Base-by-base conservation (phyloP, 768 basidiomycete species). In the Tephrocybe sp. region DNA sequence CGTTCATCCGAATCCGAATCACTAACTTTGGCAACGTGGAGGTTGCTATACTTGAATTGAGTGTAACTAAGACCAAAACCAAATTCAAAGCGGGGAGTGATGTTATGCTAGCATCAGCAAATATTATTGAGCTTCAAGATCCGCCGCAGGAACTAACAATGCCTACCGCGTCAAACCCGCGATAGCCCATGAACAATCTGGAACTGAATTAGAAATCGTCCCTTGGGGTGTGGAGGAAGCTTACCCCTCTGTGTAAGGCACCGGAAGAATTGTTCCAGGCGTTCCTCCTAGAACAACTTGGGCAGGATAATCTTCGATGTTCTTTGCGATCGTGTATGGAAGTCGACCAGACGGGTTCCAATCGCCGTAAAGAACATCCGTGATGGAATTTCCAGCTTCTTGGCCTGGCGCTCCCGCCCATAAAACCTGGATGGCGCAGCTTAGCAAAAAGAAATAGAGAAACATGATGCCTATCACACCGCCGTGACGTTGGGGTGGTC, bases 51-150 rank as follows among this genome's bases (percentile, higher is more conserved):
- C 30, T 77, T 67, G 65, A 96, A 98, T 2, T 67, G 75, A 30
- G 94, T 87, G 69, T 97, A 98, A 49, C 84, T 87, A 60, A 95
- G 66, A 1, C 94, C 94, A 62, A 84, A 95, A 4, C 94, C 94
- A 63, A 97, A 98, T 60, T 91, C 89, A 60, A 83, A 92, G 22
- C 88, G 87, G 7, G 91, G 91, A 0, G 75, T 75, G 53, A 92
- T 89, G 55, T 85, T 80, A 62, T 79, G 69, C 79, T 86, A 28
- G 13, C 27, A 41, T 3, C 11, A 65, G 64, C 24, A 22, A 8
- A 25, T 18, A 15, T 58, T 47, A 42, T 40, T 41, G n/a, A 8
- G n/a, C n/a, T n/a, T n/a, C n/a, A n/a, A n/a, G n/a, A n/a, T n/a
- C n/a, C n/a, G n/a, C n/a, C n/a, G n/a, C n/a, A n/a, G n/a, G n/a